Evolutionary conservation across 1,284 basidiomycete genomes (phyloP), one percentile per base, ranked within the genome.

Genomic region (Irpex rosettiformis): DNA sequence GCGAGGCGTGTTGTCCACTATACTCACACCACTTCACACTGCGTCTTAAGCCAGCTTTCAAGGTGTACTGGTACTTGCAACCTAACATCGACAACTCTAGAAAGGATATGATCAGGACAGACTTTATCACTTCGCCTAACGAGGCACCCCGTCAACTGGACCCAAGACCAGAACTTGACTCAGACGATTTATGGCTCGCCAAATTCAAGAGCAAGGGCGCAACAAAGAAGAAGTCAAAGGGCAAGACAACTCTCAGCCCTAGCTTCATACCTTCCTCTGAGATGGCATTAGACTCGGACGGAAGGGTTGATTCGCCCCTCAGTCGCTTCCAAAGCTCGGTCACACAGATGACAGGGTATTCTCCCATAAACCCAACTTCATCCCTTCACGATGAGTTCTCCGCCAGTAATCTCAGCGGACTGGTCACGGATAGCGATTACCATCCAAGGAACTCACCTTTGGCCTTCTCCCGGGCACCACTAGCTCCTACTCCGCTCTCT

Each of bases 281-380:
- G 13, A 28, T 51, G 22, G 48, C 18, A n/a, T 7, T 51, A 7
- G 27, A 27, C 27, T 51, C 48, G 48, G 48, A 51, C 24, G 13
- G 13, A 6, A 24, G 48, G 27, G 27, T 24, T 25, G 48, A 51
- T 10, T 51, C 48, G 10, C 48, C 48, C 13, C 48, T 51, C 27
- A 51, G 48, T 28, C 48, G 48, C 22, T 51, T 51, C 48, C 25
- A 29, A 13, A 54, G 18, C 52, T 37, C 52, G n/a, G 58, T 59
- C 16, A 56, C 53, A 24, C 21, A 59, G 58, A 59, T 37, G 21
- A 59, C 58, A 21, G 58, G 58, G 13, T 59, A 52, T 29, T 59
- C 58, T 6, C 58, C 58, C 11, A 13, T 59, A 21, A 59, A 56
- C 40, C 58, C 58, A 10, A 59, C 58, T 18, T 33, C 33, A 25